Base-by-base conservation (phyloP, 306 rosid species). In the Myrica gale region DNA sequence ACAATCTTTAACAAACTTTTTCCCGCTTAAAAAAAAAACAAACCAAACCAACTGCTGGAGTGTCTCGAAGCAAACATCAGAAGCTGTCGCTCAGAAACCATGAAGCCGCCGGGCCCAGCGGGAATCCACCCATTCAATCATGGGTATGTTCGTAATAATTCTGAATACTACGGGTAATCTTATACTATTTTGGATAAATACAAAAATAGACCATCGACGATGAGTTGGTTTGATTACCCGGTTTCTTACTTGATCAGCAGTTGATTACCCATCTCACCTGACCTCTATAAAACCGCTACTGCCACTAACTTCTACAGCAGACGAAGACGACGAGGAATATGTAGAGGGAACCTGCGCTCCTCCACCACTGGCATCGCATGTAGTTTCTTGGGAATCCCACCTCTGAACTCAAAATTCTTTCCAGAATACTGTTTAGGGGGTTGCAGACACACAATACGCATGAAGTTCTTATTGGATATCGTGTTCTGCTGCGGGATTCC, bases 381-480 rank as follows among this genome's bases (percentile, higher is more conserved):
- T 68, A 48, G 69, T 19, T 55, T 37, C 19, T 32, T 37, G 8
- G 68, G 12, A 50, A 47, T 61, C 56, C 17, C 9, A 20, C 39
- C 53, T 65, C 50, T 21, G 26, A 55, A 55, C 47, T 20, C 56
- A n/a, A 8, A 52, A 1, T 52, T 19, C 56, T 52, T 3, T 52
- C 5, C 1, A n/a, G 5, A 57, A 2, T 15, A 48, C 13, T 2
- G 5, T 48, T n/a, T n/a, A n/a, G n/a, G n/a, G 3, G 37, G 37
- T 32, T 48, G 13, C 52, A 2, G 52, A 48, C 53, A 9, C 16
- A 48, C 4, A 11, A 15, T 48, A 9, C 15, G 53, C 16, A 74
- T 91, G 94, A 89, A 69, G 75, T 83, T 84, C 80, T 69, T 85
- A 3, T 75, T 87, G 16, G 87, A 83, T 6, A 83, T 85, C 17